Percentiles rank a stretch among this genome's conserved stretches.
These are phyloP conservation scores for Trypanosomatidae sp. DNA, from an alignment of 208 protist species.

Conservation along the genomic window DNA sequence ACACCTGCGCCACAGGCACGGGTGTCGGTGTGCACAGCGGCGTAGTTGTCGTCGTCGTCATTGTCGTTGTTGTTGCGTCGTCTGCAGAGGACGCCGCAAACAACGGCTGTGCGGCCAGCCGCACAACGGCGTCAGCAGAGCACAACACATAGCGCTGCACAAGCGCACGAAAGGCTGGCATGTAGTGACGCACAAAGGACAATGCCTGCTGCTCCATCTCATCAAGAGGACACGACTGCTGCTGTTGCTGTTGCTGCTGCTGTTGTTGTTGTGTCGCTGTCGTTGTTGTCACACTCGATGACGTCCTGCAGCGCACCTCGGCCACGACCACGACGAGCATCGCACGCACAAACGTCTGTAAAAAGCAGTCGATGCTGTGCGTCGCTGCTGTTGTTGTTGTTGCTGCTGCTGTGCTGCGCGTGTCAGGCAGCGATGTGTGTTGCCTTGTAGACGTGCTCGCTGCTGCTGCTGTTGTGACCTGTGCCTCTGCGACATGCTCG, in stretches of 20 bases:
- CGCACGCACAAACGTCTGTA: slow-evolving; percentile 36
- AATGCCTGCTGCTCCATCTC: no score
- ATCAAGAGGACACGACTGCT: background rate
- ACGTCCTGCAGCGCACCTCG: slow-evolving; percentile 13
- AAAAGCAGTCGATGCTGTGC: slow-evolving; percentile 11
- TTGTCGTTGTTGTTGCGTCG: no score
- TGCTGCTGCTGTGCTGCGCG: background rate
- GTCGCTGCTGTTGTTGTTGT: slow-evolving; percentile 2
- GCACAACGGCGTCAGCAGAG: no score
- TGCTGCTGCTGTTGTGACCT: background rate
- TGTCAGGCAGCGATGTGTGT: background rate
- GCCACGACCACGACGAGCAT: slow-evolving; percentile 34
- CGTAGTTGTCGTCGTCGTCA: no score
- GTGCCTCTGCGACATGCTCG: slow-evolving; percentile 1
- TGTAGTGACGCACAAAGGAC: no score
- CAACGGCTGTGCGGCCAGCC: no score
- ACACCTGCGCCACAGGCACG: slow-evolving; percentile 28
- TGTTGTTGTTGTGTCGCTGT: background rate
- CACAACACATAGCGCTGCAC: no score
- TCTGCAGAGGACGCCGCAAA: no score
- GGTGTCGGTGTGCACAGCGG: no score
- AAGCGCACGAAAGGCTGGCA: no score
- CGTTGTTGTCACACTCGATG: background rate
- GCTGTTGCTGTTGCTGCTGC: background rate
- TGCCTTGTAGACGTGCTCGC: background rate